Base-by-base conservation (phyloP, 352 stramenopile species). In the Hyaloperonospora arabidopsidis region DNA sequence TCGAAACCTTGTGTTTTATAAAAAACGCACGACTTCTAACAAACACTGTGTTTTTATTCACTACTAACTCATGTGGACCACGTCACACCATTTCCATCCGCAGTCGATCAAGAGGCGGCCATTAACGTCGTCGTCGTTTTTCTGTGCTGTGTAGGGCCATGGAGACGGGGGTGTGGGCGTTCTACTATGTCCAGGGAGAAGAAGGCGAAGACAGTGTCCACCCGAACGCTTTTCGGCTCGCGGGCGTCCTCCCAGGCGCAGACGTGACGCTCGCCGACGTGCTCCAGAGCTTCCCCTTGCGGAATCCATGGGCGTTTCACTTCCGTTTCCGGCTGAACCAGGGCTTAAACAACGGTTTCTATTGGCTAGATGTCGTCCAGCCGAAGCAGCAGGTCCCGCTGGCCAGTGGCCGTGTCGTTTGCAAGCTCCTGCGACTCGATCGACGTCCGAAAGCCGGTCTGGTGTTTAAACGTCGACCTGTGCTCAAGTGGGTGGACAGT, bases 131-230 rank as follows among this genome's bases (percentile, higher is more conserved):
- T 4, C 25, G 4, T 32, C 25, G 25, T 8, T 4, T 32, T 32
- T 32, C 25, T 32, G 25, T 32, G 25, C 25, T 32, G 25, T 32
- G 8, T 4, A 32, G 25, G 25, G 25, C 25, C 25, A 32, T 32
- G 25, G 25, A 32, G 25, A 8, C 8, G 4, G 72, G 67, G 22
- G 53, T 87, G 38, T 93, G 83, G 83, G 80, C 75, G 45, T 93
- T 93, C 67, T 93, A 93, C 76, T 89, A 89, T 61, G 78, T 93
- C 61, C 83, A 93, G 66, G 83, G 79, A 14, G 83, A 93, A 61
- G 83, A 93, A 49, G 83, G 83, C 14, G 83, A 93, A 59, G 83
- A 93, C 50, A 75, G 81, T 32, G 75, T 75, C 43, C 83, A 93
- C 58, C 83, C 83, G 29, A 93, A 93, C 49, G 83, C 83, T 23